Conservation (phyloP, 1,139 yeast genomes). For the Arxiozyma slooffiae region DNA sequence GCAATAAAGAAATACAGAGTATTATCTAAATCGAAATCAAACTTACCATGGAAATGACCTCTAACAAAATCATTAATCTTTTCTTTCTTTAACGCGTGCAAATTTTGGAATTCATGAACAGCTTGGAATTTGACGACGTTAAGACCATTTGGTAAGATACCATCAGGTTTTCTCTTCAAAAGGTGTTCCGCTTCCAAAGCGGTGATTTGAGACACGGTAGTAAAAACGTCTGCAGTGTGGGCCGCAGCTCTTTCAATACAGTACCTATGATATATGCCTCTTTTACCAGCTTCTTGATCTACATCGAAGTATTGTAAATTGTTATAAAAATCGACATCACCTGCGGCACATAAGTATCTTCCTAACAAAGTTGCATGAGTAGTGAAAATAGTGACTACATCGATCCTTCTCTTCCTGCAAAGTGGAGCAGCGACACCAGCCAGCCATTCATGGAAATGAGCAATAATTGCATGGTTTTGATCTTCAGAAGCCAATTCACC, state of each 20-base stretch:
- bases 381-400: conserved; percentile 90
- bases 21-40: conserved; percentile 88
- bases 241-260: conserved; percentile 96
- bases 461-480: conserved; percentile 75
- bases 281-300: conserved; percentile 94
- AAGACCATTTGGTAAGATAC: conserved; percentile 92
- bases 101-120: conserved; percentile 93
- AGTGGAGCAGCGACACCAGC: conserved; percentile 94
- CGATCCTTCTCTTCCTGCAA: conserved; percentile 84
- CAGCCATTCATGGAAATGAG: conserved; percentile 96
- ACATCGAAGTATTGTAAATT: conserved; percentile 86
- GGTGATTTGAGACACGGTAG: conserved; percentile 93
- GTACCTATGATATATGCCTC: conserved; percentile 94
- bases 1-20: conserved; percentile 93
- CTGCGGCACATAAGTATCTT: conserved; percentile 89
- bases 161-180: conserved; percentile 92
- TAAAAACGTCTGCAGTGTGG: conserved; percentile 91
- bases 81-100: conserved; percentile 85
- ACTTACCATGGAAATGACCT: conserved; percentile 95
- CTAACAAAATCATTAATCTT: conserved; percentile 90
- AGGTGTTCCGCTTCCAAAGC: conserved; percentile 92
- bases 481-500: conserved; percentile 85
- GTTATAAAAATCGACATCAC: conserved; percentile 78
- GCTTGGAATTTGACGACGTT: conserved; percentile 95
- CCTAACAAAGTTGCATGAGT: conserved; percentile 96